Conservation (phyloP, 75 land plant genomes). For the Isoetes taiwanensis region DNA sequence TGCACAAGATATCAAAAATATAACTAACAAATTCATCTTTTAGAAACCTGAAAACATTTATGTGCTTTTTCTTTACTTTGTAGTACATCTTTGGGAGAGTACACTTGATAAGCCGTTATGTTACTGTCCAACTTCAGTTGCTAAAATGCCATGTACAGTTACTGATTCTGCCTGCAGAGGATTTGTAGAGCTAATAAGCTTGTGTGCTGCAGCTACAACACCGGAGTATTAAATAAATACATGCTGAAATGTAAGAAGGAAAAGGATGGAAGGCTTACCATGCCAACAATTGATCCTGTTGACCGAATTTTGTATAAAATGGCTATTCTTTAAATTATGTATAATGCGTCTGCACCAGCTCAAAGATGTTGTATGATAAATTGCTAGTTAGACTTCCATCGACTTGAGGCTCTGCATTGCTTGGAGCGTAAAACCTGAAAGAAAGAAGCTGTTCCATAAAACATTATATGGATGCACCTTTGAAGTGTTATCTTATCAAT, state of each 20-base stretch:
- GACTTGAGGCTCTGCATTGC: no score
- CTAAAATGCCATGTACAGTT: constrained; percentile 93
- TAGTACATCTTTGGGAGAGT: neutral
- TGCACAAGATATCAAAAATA: constrained; percentile 16
- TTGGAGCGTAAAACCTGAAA: no score
- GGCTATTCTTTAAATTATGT: constrained; percentile 63
- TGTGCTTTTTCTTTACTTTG: no score
- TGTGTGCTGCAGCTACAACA: constrained; percentile 88
- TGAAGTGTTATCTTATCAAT: no score
- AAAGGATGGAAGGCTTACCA: constrained; percentile 45
- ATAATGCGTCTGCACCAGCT: constrained; percentile 58
- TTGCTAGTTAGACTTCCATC: neutral
- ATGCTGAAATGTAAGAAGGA: neutral
- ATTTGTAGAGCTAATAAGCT: constrained; percentile 86
- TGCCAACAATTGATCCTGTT: constrained; percentile 98
- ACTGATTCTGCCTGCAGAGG: constrained; percentile 97
- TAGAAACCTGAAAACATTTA: no score
- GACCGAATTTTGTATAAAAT: constrained; percentile 73
- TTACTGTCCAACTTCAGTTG: constrained; percentile 86
- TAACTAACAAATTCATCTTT: neutral
- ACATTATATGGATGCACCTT: no score
- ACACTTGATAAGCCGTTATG: neutral
- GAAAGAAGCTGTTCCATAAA: no score
- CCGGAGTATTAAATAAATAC: constrained; percentile 17
- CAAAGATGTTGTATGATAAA: no score